These are phyloP conservation scores for Salisapilia sapeloensis DNA, from an alignment of 352 stramenopile genomes.

Conservation along the genomic window DNA sequence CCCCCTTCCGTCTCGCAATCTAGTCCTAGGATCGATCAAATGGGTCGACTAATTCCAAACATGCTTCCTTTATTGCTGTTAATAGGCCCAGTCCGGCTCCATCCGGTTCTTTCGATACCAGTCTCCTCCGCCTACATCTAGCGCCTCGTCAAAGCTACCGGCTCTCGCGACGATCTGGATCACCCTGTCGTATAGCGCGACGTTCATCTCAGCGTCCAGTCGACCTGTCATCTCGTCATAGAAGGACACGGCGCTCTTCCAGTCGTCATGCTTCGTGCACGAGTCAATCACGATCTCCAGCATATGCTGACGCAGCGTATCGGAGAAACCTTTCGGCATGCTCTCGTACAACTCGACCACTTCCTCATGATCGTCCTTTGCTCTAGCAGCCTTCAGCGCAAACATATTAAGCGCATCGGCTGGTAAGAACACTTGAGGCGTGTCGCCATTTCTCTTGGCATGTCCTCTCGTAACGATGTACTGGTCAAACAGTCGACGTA, in stretches of 20 bases:
- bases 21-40: constrained; percentile 71
- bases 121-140: constrained; percentile 67
- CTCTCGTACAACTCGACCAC: constrained; percentile 42
- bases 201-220: constrained; percentile 37
- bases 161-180: constrained; percentile 70
- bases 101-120: constrained; percentile 74
- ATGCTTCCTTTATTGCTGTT: background rate
- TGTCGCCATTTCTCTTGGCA: too few relatives aligned
- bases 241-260: constrained; percentile 50
- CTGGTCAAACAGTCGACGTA: constrained; percentile 34
- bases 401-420: constrained; percentile 47
- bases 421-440: constrained; percentile 44
- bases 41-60: constrained; percentile 52
- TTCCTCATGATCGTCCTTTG: constrained; percentile 31
- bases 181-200: constrained; percentile 63
- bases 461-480: constrained; percentile 38
- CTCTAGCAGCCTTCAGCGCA: constrained; percentile 22
- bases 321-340: constrained; percentile 18
- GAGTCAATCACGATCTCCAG: constrained; percentile 28
- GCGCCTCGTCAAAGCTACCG: constrained; percentile 68
- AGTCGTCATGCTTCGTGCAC: constrained; percentile 47
- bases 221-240: constrained; percentile 52
- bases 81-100: constrained; percentile 40
- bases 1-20: constrained; percentile 54
- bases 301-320: constrained; percentile 34